Conservation (phyloP, 2,329 filamentous ascomycete species). For the Talaromyces sp. region DNA sequence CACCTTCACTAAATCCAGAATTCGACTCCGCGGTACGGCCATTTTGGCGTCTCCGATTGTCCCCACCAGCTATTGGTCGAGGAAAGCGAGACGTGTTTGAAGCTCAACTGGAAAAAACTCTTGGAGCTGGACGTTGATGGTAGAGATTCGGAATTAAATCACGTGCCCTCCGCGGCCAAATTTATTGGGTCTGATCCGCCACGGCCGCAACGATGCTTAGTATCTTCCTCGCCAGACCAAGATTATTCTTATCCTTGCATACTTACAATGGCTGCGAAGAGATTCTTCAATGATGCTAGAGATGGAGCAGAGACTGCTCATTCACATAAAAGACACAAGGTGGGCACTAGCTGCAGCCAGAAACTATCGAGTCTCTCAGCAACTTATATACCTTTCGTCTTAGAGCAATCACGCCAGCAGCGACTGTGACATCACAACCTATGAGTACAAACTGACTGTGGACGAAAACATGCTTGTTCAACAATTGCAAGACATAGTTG, state of each 20-base stretch:
- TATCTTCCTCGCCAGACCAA: neutral
- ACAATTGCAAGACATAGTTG: slow-evolving; percentile 9
- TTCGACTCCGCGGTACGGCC: slow-evolving; percentile 38
- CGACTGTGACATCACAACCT: neutral
- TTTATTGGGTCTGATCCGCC: neutral
- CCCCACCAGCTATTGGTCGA: neutral
- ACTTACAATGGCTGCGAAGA: slow-evolving; percentile 28
- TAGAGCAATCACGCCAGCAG: slow-evolving; percentile 10
- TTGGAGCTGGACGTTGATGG: neutral
- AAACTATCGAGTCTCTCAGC: neutral
- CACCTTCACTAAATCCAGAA: slow-evolving; percentile 76
- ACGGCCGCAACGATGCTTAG: neutral
- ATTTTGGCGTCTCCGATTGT: slow-evolving; percentile 8
- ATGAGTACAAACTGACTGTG: neutral
- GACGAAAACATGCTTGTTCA: slow-evolving; percentile 9
- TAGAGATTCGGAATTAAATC: neutral
- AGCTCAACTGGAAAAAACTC: neutral
- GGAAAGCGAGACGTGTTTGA: neutral
- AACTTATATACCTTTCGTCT: neutral
- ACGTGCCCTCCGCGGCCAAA: neutral
- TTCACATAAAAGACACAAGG: slow-evolving; percentile 22
- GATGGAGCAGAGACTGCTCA: neutral
- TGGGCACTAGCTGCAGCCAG: slow-evolving; percentile 9
- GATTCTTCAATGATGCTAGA: slow-evolving; percentile 21
- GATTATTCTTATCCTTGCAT: neutral